phyloP scores from a whole-genome alignment of 495 filamentous ascomycete species.

The Penicillium salamii region DNA sequence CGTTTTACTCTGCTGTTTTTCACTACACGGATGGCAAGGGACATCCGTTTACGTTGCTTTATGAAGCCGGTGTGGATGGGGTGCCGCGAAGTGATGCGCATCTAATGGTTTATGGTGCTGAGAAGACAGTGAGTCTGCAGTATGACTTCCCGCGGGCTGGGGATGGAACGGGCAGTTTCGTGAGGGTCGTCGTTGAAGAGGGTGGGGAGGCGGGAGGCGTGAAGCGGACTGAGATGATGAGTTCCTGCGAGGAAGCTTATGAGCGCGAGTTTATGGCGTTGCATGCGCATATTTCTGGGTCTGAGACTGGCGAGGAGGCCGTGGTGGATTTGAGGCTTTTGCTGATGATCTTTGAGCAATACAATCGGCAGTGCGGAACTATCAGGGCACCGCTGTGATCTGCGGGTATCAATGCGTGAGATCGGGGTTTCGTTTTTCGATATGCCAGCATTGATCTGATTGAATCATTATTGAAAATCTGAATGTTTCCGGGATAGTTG shows the following conservation, averaged over 20 bases:
- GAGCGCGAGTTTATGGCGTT: constrained; percentile 47
- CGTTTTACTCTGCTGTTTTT: constrained; percentile 48
- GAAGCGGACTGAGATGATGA: constrained; percentile 33
- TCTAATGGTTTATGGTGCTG: constrained; percentile 48
- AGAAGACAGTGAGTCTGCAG: constrained; percentile 44
- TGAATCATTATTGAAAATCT: too few relatives aligned
- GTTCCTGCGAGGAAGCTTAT: constrained; percentile 53
- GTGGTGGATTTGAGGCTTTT: constrained; percentile 42
- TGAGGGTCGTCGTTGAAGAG: constrained; percentile 50
- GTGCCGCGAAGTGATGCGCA: constrained; percentile 57
- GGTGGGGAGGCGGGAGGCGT: constrained; percentile 1
- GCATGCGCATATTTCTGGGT: constrained; percentile 42
- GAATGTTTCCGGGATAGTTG: too few relatives aligned
- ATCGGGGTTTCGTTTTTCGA: too few relatives aligned
- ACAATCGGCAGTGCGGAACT: constrained; percentile 42
- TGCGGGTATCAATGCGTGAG: too few relatives aligned
- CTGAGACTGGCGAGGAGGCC: constrained; percentile 43
- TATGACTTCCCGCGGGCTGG: constrained; percentile 53
- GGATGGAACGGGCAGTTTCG: constrained; percentile 34
- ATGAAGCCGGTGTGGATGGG: constrained; percentile 52
- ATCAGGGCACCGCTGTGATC: constrained; percentile 42
- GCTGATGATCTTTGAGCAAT: constrained; percentile 39
- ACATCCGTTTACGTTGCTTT: constrained; percentile 49
- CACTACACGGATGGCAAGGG: constrained; percentile 31
- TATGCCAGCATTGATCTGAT: neutral